These are phyloP conservation scores for Wickerhamomyces xylosicus DNA, from an alignment of 805 yeast genomes.

Conservation along the genomic window DNA sequence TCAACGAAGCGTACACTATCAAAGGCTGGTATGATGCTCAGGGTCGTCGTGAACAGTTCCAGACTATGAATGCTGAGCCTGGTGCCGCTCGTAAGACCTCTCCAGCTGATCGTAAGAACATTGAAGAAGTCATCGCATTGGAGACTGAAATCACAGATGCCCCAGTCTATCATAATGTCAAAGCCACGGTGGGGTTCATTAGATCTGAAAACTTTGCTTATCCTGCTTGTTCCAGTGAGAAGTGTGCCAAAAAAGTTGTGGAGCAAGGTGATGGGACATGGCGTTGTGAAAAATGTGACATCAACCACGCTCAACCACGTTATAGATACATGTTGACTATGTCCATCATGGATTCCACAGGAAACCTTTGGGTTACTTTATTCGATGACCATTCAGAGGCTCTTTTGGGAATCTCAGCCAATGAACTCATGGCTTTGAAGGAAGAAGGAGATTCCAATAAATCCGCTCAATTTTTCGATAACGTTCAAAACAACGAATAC, in stretches of 20 bases:
- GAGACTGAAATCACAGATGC: conserved; percentile 66
- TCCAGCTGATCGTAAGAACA: conserved; percentile 51
- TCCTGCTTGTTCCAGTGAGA: conserved; percentile 75
- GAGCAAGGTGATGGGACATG: conserved; percentile 67
- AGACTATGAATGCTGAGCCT: conserved; percentile 48
- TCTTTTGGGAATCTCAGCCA: conserved; percentile 56
- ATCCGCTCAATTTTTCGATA: conserved; percentile 34
- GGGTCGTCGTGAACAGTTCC: conserved; percentile 56
- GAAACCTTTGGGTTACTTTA: conserved; percentile 76
- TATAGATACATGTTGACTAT: conserved; percentile 75
- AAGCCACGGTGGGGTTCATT: conserved; percentile 64
- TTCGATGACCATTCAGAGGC: conserved; percentile 78
- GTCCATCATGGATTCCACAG: conserved; percentile 71
- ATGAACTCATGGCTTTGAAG: conserved; percentile 37
- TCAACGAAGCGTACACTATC: conserved; percentile 75
- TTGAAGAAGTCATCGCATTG: conserved; percentile 54
- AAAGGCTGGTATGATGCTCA: conserved; percentile 92
- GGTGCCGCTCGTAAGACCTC: conserved; percentile 25
- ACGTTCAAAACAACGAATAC: conserved; percentile 55
- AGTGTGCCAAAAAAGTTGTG: conserved; percentile 77
- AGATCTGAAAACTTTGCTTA: conserved; percentile 74
- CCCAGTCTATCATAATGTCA: conserved; percentile 68
- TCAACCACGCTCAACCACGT: conserved; percentile 54
- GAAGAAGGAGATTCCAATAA: conserved; percentile 33
- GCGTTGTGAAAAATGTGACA: conserved; percentile 91